Base-by-base conservation (phyloP, 306 rosid genomes). In the Amphicarpaea edgeworthii region DNA sequence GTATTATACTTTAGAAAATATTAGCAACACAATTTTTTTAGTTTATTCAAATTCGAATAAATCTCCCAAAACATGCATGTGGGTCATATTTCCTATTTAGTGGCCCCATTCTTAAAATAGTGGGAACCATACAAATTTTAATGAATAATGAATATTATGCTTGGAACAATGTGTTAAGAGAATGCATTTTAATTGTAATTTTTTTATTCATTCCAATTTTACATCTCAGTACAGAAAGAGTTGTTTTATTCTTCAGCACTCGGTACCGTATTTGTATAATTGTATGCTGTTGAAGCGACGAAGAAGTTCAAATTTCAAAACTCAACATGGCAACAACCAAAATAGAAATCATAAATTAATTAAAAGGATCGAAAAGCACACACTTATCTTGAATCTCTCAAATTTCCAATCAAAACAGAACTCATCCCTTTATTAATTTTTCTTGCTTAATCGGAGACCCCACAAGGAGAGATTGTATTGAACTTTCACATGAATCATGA, bases 261-360 rank as follows among this genome's bases (percentile, higher is more conserved):
- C 7, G 8, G 0, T 34, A 34, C 40, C 3, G 6, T 8, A 26
- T 26, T 57, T 24, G 63, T 12, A 12, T 57, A 28, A 12, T 57
- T 24, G 63, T 24, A 23, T 57, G 38, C 2, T 26, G 20, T 19
- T 30, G 37, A 3, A 58, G 40, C 2, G 4, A 58, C 19, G 20
- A 51, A 26, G 65, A 58, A 58, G 65, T 58, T 28, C 19, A 58
- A 58, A 57, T 15, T 24, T 23, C 3, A 28, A 28, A 58, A 58
- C 40, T 7, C 7, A 5, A 28, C 32, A 28, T 28, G 32, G 2
- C 32, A 28, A 28, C 32, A 28, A 58, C 8, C 16, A 21, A 21
- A 55, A 55, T 2, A 5, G 37, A 28, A 26, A 58, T 58, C 19
- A 24, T 9, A 10, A 58, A 58, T 24, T 26, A 26, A 58, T 49